Conservation (phyloP, 2,329 filamentous ascomycete genomes). For the Ciborinia camelliae region DNA sequence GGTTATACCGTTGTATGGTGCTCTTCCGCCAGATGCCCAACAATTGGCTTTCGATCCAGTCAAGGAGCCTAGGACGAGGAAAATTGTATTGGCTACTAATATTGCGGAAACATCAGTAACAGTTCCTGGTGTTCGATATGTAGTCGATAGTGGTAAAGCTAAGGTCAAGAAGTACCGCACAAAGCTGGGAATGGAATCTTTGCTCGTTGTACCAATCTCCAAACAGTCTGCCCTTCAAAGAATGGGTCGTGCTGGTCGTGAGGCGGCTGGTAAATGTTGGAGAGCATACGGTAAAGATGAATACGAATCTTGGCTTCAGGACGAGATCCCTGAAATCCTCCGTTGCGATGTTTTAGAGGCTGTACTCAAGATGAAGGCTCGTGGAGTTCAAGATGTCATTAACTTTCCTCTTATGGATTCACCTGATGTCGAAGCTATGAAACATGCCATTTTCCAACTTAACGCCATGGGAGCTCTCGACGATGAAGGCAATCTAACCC, state of each 20-base stretch:
- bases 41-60: slow-evolving; percentile 80
- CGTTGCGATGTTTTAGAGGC: slow-evolving; percentile 85
- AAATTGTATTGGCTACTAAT: slow-evolving; percentile 90
- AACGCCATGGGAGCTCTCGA: slow-evolving; percentile 74
- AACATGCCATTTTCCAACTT: slow-evolving; percentile 78
- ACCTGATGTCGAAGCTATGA: slow-evolving; percentile 72
- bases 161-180: slow-evolving; percentile 91
- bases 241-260: slow-evolving; percentile 87
- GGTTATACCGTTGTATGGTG: slow-evolving; percentile 82
- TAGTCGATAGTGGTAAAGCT: slow-evolving; percentile 89
- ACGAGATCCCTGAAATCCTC: slow-evolving; percentile 83
- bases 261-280: slow-evolving; percentile 85
- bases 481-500: slow-evolving; percentile 69
- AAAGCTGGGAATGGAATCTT: slow-evolving; percentile 80
- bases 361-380: slow-evolving; percentile 88
- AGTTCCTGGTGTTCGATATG: slow-evolving; percentile 85
- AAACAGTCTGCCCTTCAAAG: slow-evolving; percentile 91
- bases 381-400: slow-evolving; percentile 77
- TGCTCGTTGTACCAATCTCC: slow-evolving; percentile 86
- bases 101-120: slow-evolving; percentile 99
- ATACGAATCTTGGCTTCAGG: slow-evolving; percentile 66
- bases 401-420: slow-evolving; percentile 82
- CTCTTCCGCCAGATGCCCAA: slow-evolving; percentile 81
- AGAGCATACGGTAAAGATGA: slow-evolving; percentile 80
- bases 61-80: slow-evolving; percentile 69